Conservation (phyloP, 1,139 yeast species). For the Kodamaea sp. region DNA sequence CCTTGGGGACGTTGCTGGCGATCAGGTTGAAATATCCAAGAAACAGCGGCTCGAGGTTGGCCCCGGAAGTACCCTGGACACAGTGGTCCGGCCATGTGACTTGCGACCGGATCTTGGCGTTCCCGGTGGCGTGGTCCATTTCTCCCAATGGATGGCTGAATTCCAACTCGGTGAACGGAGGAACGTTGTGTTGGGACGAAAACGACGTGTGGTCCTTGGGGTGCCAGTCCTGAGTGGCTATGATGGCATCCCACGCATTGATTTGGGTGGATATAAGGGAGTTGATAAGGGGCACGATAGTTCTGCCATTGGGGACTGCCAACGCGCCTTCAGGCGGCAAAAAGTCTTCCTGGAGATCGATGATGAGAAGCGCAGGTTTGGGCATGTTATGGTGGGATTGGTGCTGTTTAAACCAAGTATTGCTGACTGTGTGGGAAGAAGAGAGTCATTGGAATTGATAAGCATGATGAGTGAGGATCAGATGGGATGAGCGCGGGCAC, state of each 20-base stretch:
- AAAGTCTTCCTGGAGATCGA: conserved; percentile 87
- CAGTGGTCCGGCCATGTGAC: conserved; percentile 93
- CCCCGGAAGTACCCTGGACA: conserved; percentile 68
- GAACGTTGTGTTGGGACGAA: conserved; percentile 63
- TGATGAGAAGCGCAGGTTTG: conserved; percentile 59
- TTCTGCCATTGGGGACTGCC: conserved; percentile 70
- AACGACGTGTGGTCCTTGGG: conserved; percentile 77
- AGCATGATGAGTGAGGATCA: too few relatives aligned
- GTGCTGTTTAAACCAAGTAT: too few relatives aligned
- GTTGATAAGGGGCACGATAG: conserved; percentile 53
- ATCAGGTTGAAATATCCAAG: conserved; percentile 24
- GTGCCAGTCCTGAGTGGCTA: conserved; percentile 90
- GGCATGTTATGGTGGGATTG: too few relatives aligned
- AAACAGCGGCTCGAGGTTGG: conserved; percentile 57
- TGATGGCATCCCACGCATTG: conserved; percentile 59
- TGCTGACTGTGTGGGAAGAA: too few relatives aligned
- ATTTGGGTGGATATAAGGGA: conserved; percentile 37
- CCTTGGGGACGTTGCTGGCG: conserved; percentile 26
- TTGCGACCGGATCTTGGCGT: conserved; percentile 30
- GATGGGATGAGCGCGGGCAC: too few relatives aligned
- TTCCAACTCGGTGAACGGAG: conserved; percentile 52
- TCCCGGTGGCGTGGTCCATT: conserved; percentile 26
- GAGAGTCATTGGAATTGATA: too few relatives aligned
- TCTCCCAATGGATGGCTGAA: conserved; percentile 55
- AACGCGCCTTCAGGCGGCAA: conserved; percentile 75